Evolutionary conservation across 305 asterid species (phyloP).

Genomic region (Solanum hybrid): DNA sequence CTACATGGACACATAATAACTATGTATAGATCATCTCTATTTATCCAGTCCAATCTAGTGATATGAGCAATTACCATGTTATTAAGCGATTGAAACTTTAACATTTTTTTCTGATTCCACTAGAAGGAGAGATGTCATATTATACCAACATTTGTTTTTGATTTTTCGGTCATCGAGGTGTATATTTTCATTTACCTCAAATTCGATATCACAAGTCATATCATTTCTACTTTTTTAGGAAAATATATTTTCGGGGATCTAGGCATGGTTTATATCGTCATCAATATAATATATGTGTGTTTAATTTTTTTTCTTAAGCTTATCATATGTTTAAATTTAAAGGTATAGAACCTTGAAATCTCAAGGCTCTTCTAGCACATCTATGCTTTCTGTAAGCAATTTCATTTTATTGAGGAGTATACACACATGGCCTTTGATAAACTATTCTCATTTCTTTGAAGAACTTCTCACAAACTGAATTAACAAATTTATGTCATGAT

Average conservation of each 20-base stretch:
- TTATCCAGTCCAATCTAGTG: background rate
- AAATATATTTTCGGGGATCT: background rate
- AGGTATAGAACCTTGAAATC: too few relatives aligned
- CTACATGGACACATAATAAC: background rate
- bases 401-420: too few relatives aligned
- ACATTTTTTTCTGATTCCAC: background rate
- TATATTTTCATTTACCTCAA: background rate
- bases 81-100: background rate
- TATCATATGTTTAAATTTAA: too few relatives aligned
- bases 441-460: too few relatives aligned
- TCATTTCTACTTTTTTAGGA: background rate
- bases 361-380: too few relatives aligned
- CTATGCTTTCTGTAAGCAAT: too few relatives aligned
- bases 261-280: background rate
- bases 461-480: too few relatives aligned
- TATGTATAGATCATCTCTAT: background rate
- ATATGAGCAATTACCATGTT: background rate
- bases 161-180: background rate
- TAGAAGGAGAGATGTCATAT: background rate
- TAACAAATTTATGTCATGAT: too few relatives aligned
- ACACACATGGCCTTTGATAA: too few relatives aligned
- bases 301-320: too few relatives aligned
- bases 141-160: background rate
- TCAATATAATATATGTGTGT: background rate
- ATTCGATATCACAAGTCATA: background rate